phyloP scores from a whole-genome alignment of 1,139 yeast species.

The Yamadazyma mexicana region DNA sequence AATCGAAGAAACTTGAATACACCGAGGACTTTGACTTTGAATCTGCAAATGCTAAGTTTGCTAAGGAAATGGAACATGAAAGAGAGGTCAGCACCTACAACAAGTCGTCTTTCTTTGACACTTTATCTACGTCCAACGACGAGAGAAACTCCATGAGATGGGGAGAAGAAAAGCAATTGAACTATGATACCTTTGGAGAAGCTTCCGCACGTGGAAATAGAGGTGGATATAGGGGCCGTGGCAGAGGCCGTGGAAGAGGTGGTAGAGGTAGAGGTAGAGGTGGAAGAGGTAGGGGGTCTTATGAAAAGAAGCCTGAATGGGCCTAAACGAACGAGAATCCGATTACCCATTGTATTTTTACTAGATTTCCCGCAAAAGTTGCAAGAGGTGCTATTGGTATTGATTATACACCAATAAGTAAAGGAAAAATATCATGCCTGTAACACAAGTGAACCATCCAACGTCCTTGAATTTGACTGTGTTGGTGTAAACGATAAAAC shows the following conservation, averaged over 20 bases:
- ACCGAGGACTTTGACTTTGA: conserved; percentile 57
- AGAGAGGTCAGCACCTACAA: conserved; percentile 44
- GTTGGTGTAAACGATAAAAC: conserved; percentile 6
- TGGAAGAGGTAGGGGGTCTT: conserved; percentile 22
- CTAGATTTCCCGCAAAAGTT: no score
- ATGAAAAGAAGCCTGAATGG: conserved; percentile 21
- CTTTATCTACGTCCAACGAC: conserved; percentile 61
- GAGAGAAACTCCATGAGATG: conserved; percentile 50
- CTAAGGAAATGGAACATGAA: conserved; percentile 32
- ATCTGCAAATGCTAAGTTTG: conserved; percentile 63
- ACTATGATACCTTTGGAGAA: conserved; percentile 71
- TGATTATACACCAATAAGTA: conserved; percentile 6
- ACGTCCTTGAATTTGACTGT: conserved; percentile 8
- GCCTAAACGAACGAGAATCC: conserved; percentile 12
- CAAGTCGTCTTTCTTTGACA: conserved; percentile 80
- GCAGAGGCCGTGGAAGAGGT: conserved; percentile 31
- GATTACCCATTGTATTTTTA: no score
- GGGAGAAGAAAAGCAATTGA: conserved; percentile 60
- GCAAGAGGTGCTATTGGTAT: background rate
- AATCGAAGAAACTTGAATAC: conserved; percentile 13
- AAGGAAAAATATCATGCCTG: conserved; percentile 6
- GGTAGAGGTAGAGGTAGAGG: conserved; percentile 27
- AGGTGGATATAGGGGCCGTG: conserved; percentile 34
- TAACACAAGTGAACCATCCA: conserved; percentile 11
- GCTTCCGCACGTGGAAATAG: conserved; percentile 29